These are phyloP conservation scores for Taphrina confusa DNA, from an alignment of 1,139 yeast genomes.

Conservation along the genomic window DNA sequence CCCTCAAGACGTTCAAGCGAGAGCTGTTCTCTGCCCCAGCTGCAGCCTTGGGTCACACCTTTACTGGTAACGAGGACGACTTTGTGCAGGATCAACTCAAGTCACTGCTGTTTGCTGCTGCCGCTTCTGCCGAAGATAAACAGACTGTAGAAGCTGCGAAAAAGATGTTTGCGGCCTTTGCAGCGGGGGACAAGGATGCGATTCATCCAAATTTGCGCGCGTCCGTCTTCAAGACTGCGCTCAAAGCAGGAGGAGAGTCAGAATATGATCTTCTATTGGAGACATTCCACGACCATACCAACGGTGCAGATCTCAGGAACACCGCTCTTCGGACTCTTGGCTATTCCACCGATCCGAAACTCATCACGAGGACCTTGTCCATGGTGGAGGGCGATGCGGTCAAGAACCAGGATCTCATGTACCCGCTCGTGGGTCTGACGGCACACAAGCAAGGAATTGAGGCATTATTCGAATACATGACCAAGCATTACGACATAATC, in stretches of 20 bases:
- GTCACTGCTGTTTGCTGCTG: constrained; percentile 67
- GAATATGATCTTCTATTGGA: constrained; percentile 50
- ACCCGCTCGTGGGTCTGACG: constrained; percentile 73
- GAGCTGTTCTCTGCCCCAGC: constrained; percentile 63
- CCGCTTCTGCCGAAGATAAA: constrained; percentile 62
- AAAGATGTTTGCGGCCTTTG: constrained; percentile 59
- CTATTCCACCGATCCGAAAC: constrained; percentile 58
- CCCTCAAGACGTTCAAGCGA: constrained; percentile 61
- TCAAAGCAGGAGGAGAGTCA: constrained; percentile 63
- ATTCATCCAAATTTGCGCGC: constrained; percentile 80
- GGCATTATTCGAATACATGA: constrained; percentile 75
- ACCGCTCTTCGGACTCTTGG: constrained; percentile 78
- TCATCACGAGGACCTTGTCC: constrained; percentile 62
- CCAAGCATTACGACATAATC: constrained; percentile 70
- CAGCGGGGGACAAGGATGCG: constrained; percentile 66
- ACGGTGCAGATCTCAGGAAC: constrained; percentile 68
- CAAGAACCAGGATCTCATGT: constrained; percentile 77
- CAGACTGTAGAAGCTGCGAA: constrained; percentile 58
- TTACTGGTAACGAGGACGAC: constrained; percentile 63
- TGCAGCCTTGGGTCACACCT: constrained; percentile 67
- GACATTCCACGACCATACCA: constrained; percentile 65
- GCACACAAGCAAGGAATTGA: constrained; percentile 63
- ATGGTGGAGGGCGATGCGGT: constrained; percentile 66
- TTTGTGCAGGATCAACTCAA: constrained; percentile 70
- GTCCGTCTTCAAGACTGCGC: constrained; percentile 67